Evolutionary conservation across 75 land plant genomes (phyloP), one percentile per base, ranked within the genome.

Genomic region (Ceratopteris richardii): DNA sequence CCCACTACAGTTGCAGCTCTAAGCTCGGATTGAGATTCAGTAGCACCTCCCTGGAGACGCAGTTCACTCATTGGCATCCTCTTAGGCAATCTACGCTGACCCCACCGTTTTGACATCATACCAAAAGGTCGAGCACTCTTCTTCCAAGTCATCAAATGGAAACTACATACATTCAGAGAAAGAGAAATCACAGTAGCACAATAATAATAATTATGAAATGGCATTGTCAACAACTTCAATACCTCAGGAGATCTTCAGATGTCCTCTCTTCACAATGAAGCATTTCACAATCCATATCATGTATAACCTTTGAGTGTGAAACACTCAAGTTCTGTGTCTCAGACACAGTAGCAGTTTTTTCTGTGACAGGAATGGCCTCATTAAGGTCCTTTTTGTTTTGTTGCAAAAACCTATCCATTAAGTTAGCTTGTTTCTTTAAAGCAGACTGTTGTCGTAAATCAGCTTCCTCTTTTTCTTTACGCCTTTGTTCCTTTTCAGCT

Each of bases 321-420:
- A 17, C 4, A 46, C 23, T 23, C 9, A 19, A 4, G 4, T 52
- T 18, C 3, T 17, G 21, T 2, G 48, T 14, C 21, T 46, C 21
- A 17, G n/a, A 17, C 48, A n/a, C 48, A 4, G 14, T 3, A 2
- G 4, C 48, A 5, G 14, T 46, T n/a, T 46, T 5, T 7, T 14
- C 21, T 7, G 3, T 17, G 4, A 20, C 12, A 7, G 48, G n/a
- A 17, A 4, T 17, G 21, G 21, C 4, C n/a, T 17, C 48, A n/a
- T 2, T 17, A 7, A 7, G 48, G 21, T 50, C 56, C 20, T 76
- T 76, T 13, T 54, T 65, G 31, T 51, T 67, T 52, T 79, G 77
- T 52, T 79, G 77, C 31, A 85, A 65, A 67, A 88, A 88, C 11
- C 89, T 66, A 25, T 76, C 86, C 98, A 93, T 88, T 4, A 93